phyloP scores from a whole-genome alignment of 345 rosid genomes.

The Moricandia arvensis region DNA sequence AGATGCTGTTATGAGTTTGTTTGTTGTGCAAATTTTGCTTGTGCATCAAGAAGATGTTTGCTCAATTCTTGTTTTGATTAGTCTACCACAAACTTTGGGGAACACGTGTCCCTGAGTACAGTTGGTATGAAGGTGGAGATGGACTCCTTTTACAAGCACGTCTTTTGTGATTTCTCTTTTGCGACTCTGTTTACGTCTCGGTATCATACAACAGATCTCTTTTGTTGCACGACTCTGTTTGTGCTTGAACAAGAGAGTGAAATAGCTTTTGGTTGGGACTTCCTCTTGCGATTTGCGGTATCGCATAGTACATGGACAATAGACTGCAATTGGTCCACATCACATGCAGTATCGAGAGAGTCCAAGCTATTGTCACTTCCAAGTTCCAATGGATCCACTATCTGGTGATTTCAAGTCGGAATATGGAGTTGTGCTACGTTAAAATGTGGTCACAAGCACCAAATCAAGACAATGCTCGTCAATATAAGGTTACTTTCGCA shows the following conservation, averaged over 20 bases:
- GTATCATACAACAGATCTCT: neutral
- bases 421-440: neutral
- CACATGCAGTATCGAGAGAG: neutral
- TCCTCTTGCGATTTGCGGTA: neutral
- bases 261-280: neutral
- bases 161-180: neutral
- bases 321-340: neutral
- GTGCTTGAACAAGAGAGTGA: neutral
- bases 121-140: neutral
- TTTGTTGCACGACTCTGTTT: neutral
- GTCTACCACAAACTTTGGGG: neutral
- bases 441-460: too few relatives aligned
- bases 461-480: too few relatives aligned
- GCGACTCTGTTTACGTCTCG: neutral
- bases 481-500: too few relatives aligned
- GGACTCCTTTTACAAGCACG: neutral
- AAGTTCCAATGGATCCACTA: neutral
- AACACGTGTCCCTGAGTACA: neutral
- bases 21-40: neutral
- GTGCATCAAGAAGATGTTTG: neutral
- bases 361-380: neutral
- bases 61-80: neutral
- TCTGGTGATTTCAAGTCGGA: neutral
- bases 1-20: neutral
- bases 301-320: neutral